phyloP scores from a whole-genome alignment of 148 eudicot species.

The Rhododendron kiyosumense region DNA sequence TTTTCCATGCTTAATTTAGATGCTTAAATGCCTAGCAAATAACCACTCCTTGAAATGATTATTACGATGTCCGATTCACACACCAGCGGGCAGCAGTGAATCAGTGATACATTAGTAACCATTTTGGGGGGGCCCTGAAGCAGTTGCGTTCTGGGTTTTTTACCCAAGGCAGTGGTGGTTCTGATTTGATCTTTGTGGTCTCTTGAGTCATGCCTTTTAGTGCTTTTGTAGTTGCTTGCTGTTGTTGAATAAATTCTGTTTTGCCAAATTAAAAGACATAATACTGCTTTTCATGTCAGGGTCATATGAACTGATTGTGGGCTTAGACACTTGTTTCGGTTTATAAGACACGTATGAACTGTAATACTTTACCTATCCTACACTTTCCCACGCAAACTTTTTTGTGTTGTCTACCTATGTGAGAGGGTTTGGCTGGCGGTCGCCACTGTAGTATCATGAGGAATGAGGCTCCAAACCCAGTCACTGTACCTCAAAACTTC shows the following conservation, averaged over 20 bases:
- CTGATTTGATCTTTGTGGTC: background rate
- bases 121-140: background rate
- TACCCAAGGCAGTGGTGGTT: background rate
- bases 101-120: background rate
- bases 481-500: constrained; percentile 74
- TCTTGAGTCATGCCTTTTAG: background rate
- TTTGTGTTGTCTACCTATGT: too few species aligned
- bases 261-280: background rate
- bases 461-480: constrained; percentile 85
- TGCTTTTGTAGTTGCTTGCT: background rate
- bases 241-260: background rate
- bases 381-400: too few species aligned
- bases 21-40: background rate
- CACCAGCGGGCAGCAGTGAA: too few species aligned
- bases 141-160: background rate
- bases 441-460: constrained; percentile 70
- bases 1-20: background rate
- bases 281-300: background rate
- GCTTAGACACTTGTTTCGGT: background rate
- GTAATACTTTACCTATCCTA: too few species aligned
- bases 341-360: too few species aligned
- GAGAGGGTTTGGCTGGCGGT: constrained; percentile 20
- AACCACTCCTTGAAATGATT: too few species aligned
- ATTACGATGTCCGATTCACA: too few species aligned
- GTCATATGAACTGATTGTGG: background rate